phyloP scores from a whole-genome alignment of 208 protist species.

The Leishmania martiniquensis region DNA sequence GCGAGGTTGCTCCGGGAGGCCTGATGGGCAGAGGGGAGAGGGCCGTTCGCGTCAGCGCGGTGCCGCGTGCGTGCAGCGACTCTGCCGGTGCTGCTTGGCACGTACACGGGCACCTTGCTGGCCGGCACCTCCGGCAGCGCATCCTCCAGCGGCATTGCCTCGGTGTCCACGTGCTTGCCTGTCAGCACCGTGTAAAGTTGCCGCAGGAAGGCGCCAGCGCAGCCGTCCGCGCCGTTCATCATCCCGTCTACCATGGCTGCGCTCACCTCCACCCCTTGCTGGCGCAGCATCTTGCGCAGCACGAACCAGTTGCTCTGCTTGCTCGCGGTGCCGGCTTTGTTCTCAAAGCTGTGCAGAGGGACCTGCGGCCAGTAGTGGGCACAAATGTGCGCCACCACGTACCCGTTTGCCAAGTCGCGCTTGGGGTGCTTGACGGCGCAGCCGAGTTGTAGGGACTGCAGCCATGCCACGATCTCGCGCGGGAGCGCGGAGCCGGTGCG shows the following conservation, averaged over 20 bases:
- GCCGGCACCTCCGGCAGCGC: constrained; percentile 34
- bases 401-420: constrained; percentile 94
- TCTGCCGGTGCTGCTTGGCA: constrained; percentile 19
- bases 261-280: constrained; percentile 65
- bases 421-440: constrained; percentile 76
- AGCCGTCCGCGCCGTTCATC: constrained; percentile 65
- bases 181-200: constrained; percentile 87
- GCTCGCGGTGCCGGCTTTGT: constrained; percentile 56
- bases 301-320: constrained; percentile 93
- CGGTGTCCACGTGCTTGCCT: constrained; percentile 35
- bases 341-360: constrained; percentile 93
- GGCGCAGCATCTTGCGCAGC: constrained; percentile 67
- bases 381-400: constrained; percentile 93
- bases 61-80: constrained; percentile 11
- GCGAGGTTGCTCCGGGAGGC: not conserved
- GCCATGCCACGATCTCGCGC: constrained; percentile 91
- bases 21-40: not conserved
- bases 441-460: constrained; percentile 89
- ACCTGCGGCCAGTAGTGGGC: constrained; percentile 91
- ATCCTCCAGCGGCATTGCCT: constrained; percentile 43
- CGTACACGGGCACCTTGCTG: constrained; percentile 25
- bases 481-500: constrained; percentile 45
- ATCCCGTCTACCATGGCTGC: constrained; percentile 83
- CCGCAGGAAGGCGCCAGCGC: constrained; percentile 71
- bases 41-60: not conserved